Percentiles rank a stretch among this genome's conserved stretches.
Evolutionary conservation across 2,329 filamentous ascomycete species (phyloP).

Genomic region (Botrytis byssoidea): DNA sequence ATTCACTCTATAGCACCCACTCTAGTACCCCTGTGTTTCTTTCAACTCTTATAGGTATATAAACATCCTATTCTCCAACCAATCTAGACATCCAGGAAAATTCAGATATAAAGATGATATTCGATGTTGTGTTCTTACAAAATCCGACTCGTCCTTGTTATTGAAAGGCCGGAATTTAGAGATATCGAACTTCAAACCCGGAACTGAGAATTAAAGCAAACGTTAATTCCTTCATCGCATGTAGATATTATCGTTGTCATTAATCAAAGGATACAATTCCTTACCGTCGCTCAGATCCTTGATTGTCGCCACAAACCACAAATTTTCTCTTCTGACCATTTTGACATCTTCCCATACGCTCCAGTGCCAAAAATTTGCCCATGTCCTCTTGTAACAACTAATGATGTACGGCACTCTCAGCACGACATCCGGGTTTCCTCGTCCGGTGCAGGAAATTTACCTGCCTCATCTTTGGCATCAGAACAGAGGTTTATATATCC

Average conservation of each 20-base stretch:
- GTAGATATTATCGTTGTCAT: background rate
- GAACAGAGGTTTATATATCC: background rate
- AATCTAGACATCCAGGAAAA: background rate
- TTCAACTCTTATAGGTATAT: background rate
- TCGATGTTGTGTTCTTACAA: no score
- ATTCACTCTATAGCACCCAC: background rate
- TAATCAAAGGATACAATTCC: background rate
- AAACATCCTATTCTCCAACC: background rate
- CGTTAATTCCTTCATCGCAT: background rate
- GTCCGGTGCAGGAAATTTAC: no score
- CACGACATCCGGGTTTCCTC: no score
- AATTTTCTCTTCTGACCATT: background rate
- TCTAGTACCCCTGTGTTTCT: background rate
- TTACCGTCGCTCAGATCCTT: background rate
- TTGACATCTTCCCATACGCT: background rate
- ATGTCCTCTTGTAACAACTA: background rate
- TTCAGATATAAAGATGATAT: no score
- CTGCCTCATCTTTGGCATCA: background rate
- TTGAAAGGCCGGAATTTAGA: background rate
- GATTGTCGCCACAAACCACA: no score
- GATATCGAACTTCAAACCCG: background rate
- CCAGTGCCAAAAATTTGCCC: fast-evolving
- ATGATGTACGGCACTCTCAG: background rate
- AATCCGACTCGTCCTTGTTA: no score
- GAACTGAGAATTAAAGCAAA: no score